Evolutionary conservation across 768 basidiomycete genomes (phyloP).

Genomic region (Termitomyces sp.): DNA sequence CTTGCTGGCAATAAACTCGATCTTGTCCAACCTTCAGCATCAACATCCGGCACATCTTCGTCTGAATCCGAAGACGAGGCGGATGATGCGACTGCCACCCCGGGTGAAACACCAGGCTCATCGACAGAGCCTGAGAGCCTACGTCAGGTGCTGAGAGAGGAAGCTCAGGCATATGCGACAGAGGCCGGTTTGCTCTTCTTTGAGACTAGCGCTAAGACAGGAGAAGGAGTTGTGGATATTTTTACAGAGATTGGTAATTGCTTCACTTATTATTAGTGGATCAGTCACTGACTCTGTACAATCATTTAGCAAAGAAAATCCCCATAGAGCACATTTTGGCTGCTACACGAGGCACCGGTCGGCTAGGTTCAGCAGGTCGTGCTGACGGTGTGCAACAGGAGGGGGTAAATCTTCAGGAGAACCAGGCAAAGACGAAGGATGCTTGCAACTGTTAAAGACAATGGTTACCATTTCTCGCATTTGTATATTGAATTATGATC

Average conservation of each 20-base stretch:
- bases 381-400: slow-evolving; percentile 44
- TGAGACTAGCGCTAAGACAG: slow-evolving; percentile 97
- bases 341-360: slow-evolving; percentile 67
- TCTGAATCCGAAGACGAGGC: slow-evolving; percentile 84
- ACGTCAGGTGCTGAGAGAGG: slow-evolving; percentile 89
- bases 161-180: slow-evolving; percentile 93
- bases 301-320: slow-evolving; percentile 46
- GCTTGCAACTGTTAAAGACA: slow-evolving; percentile 74
- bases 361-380: slow-evolving; percentile 54
- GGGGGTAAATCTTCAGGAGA: slow-evolving; percentile 69
- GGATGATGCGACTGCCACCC: slow-evolving; percentile 88
- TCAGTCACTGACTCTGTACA: background rate
- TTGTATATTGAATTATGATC: slow-evolving; percentile 16
- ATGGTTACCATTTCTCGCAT: slow-evolving; percentile 9
- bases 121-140: slow-evolving; percentile 60
- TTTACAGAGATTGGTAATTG: slow-evolving; percentile 95
- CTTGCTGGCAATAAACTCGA: slow-evolving; percentile 98
- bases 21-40: slow-evolving; percentile 65
- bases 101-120: slow-evolving; percentile 60
- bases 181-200: slow-evolving; percentile 95
- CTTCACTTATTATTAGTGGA: background rate
- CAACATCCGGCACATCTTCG: slow-evolving; percentile 41
- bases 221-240: slow-evolving; percentile 90
- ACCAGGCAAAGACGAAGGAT: slow-evolving; percentile 59
- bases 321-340: slow-evolving; percentile 92